A percentile compares a stretch with the other conserved stretches of the same genome.
phyloP scores from a whole-genome alignment of 345 rosid genomes.

The Salix arbutifolia region DNA sequence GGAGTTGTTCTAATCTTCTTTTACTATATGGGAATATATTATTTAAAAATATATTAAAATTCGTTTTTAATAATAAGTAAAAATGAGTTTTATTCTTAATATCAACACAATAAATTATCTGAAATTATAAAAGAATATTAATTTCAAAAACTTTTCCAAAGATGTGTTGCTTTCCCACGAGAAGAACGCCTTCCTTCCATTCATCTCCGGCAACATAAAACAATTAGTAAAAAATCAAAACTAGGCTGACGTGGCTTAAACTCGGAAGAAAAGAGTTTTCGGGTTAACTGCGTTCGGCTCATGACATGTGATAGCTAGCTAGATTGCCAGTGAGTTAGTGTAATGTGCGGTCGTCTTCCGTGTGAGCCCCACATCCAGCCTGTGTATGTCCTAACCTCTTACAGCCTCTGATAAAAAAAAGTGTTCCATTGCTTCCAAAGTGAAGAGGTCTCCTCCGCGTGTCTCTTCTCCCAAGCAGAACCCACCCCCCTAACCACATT shows the following conservation, averaged over 20 bases:
- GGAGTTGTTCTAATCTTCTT: no score
- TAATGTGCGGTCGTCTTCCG: neutral
- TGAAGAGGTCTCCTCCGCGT: neutral
- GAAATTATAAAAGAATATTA: no score
- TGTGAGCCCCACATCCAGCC: slow-evolving; percentile 52
- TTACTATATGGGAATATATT: neutral
- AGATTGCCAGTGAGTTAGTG: neutral
- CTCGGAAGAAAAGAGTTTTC: no score
- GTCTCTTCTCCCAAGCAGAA: slow-evolving; percentile 5
- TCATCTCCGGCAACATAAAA: neutral
- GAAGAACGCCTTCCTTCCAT: neutral
- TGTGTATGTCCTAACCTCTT: slow-evolving; percentile 21
- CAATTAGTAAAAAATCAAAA: neutral
- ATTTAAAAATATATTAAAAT: no score
- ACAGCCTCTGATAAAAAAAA: neutral
- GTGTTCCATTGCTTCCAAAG: neutral
- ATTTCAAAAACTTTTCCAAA: neutral
- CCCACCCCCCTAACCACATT: neutral
- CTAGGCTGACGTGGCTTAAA: no score
- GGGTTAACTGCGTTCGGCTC: no score
- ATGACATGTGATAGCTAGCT: no score
- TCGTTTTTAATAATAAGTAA: no score
- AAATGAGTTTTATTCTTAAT: no score
- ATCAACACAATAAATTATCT: no score
- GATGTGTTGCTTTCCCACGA: neutral